Evolutionary conservation across 2,329 filamentous ascomycete species (phyloP).

Genomic region (Cladosporium halotolerans): DNA sequence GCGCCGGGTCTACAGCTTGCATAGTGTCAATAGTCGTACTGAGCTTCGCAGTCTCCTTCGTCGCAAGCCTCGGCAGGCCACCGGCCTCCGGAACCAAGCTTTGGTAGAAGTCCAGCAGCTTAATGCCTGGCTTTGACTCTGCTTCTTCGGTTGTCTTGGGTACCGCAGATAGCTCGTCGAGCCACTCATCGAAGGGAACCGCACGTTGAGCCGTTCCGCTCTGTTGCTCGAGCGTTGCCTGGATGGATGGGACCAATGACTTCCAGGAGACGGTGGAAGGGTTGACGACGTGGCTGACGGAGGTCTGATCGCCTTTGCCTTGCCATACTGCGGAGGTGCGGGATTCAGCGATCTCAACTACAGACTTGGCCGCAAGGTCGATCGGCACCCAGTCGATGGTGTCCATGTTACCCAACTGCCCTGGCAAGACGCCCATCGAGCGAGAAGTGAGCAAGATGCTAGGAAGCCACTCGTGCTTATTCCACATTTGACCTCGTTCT

Average conservation of each 20-base stretch:
- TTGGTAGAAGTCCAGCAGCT: neutral
- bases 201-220: no score
- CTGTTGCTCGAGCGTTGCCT: neutral
- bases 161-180: neutral
- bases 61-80: no score
- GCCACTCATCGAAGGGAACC: neutral
- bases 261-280: constrained; percentile 21
- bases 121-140: neutral
- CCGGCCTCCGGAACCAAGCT: no score
- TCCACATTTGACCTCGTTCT: neutral
- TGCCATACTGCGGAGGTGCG: neutral
- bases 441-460: constrained; percentile 35
- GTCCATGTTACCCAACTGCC: constrained; percentile 29
- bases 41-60: no score
- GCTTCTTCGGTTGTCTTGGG: neutral
- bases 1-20: no score
- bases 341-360: constrained; percentile 23
- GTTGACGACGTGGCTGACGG: constrained; percentile 24
- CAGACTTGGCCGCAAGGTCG: constrained; percentile 34
- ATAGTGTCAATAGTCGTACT: no score
- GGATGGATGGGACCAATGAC: constrained; percentile 11
- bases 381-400: constrained; percentile 42
- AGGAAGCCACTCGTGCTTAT: neutral
- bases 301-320: no score
- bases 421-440: constrained; percentile 34